These are phyloP conservation scores for Medicago arabica DNA, from an alignment of 306 rosid genomes.

Conservation along the genomic window DNA sequence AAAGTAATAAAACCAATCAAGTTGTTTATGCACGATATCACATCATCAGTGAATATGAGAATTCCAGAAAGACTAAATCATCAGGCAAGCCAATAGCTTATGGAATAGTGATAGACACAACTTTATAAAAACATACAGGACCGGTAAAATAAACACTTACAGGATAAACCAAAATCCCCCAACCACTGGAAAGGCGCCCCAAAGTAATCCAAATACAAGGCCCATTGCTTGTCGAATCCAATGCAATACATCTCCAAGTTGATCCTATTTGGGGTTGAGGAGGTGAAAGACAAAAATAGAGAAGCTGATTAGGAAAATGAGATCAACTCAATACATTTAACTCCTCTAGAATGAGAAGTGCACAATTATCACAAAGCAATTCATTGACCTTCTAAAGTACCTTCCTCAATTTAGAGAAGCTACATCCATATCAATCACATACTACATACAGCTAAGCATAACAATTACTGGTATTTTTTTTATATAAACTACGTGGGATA, in stretches of 20 bases:
- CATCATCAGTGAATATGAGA: not conserved
- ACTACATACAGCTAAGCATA: not conserved
- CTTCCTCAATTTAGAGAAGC: not conserved
- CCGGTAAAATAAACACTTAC: conserved; percentile 58
- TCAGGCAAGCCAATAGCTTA: conserved; percentile 10
- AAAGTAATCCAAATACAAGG: conserved; percentile 73
- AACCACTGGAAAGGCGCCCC: conserved; percentile 92
- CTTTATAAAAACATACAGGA: not conserved
- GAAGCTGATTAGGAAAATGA: conserved; percentile 13
- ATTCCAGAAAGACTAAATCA: not conserved
- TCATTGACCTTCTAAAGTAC: not conserved
- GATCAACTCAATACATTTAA: not conserved
- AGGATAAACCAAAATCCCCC: conserved; percentile 94
- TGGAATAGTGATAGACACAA: conserved; percentile 6
- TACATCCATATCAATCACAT: not conserved
- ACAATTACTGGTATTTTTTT: not conserved
- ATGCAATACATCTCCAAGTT: conserved; percentile 95
- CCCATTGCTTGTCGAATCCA: conserved; percentile 94
- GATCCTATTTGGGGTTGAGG: conserved; percentile 62
- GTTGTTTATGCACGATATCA: conserved; percentile 6
- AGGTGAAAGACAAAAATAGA: conserved; percentile 10
- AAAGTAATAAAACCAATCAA: conserved; percentile 12
- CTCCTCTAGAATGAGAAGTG: not conserved
- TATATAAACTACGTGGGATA: not conserved
- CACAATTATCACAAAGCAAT: not conserved